These are phyloP conservation scores for Neurospora sp. DNA, from an alignment of 495 filamentous ascomycete genomes.

Conservation along the genomic window DNA sequence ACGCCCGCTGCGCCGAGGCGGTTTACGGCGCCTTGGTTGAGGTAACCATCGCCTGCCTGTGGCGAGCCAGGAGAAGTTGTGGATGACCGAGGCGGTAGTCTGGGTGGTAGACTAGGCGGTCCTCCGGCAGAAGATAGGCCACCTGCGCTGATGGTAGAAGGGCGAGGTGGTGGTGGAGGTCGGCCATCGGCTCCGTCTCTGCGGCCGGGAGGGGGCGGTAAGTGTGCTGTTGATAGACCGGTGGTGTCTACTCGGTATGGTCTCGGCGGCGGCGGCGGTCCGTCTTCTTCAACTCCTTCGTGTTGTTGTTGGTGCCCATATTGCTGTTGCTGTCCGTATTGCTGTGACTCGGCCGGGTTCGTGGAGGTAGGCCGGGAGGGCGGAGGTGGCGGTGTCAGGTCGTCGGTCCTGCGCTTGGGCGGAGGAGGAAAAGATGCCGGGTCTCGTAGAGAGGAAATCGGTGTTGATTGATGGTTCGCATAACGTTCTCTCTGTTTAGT, in stretches of 20 bases:
- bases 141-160: constrained; percentile 10
- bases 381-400: constrained; percentile 2
- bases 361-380: constrained; percentile 1
- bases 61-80: constrained; percentile 40
- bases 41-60: constrained; percentile 18
- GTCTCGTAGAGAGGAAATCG: constrained; percentile 71
- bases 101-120: constrained; percentile 65
- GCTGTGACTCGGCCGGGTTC: background rate
- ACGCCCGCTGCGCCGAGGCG: constrained; percentile 70
- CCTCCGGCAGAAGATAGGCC: background rate
- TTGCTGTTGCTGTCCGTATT: constrained; percentile 22
- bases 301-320: constrained; percentile 26
- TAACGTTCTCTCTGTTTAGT: background rate
- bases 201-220: constrained; percentile 63
- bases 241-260: constrained; percentile 65
- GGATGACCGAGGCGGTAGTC: constrained; percentile 36
- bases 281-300: constrained; percentile 27
- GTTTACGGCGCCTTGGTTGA: constrained; percentile 60
- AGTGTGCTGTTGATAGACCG: constrained; percentile 53
- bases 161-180: constrained; percentile 10
- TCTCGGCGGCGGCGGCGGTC: constrained; percentile 44
- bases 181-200: constrained; percentile 36
- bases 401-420: constrained; percentile 45
- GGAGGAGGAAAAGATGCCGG: constrained; percentile 78
- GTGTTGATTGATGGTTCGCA: constrained; percentile 21